phyloP scores from a whole-genome alignment of 805 yeast genomes.

The Wickerhamiella brachini region DNA sequence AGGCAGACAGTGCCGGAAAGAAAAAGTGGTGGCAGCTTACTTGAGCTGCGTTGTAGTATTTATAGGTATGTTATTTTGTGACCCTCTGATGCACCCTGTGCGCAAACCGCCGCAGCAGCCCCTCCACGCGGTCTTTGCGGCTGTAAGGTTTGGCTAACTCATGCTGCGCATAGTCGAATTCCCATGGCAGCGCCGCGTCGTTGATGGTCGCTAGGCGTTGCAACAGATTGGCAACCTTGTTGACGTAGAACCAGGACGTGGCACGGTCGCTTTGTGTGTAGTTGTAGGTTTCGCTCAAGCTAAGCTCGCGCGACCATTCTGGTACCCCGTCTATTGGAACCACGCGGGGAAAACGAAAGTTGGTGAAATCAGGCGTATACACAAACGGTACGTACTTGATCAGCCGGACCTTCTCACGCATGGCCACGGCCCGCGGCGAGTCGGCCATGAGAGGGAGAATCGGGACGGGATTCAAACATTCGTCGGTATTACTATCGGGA shows the following conservation, averaged over 20 bases:
- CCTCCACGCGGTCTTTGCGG: background rate
- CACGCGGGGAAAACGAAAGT: constrained; percentile 18
- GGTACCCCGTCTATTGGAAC: constrained; percentile 2
- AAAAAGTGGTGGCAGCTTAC: constrained; percentile 1
- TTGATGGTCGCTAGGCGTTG: constrained; percentile 10
- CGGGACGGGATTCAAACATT: constrained; percentile 25
- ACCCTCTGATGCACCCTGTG: background rate
- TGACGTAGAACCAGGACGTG: constrained; percentile 23
- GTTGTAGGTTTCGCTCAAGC: constrained; percentile 37
- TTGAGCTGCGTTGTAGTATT: background rate
- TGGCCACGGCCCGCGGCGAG: constrained; percentile 33
- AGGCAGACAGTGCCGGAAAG: background rate
- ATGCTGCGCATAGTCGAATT: constrained; percentile 8
- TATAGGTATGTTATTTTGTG: background rate
- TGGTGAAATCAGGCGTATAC: constrained; percentile 35
- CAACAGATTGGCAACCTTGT: constrained; percentile 17
- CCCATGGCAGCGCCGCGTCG: constrained; percentile 15
- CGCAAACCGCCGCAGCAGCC: background rate
- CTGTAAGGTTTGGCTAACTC: background rate
- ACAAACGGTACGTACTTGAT: constrained; percentile 44
- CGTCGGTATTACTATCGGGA: constrained; percentile 7
- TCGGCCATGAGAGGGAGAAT: constrained; percentile 49
- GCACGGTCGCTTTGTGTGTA: constrained; percentile 28
- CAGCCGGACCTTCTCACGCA: constrained; percentile 14
- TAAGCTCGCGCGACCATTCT: constrained; percentile 36